A percentile compares a stretch with the other conserved stretches of the same genome.
Conservation (phyloP, 2,329 filamentous ascomycete species). For the Cladosporium phlei region DNA sequence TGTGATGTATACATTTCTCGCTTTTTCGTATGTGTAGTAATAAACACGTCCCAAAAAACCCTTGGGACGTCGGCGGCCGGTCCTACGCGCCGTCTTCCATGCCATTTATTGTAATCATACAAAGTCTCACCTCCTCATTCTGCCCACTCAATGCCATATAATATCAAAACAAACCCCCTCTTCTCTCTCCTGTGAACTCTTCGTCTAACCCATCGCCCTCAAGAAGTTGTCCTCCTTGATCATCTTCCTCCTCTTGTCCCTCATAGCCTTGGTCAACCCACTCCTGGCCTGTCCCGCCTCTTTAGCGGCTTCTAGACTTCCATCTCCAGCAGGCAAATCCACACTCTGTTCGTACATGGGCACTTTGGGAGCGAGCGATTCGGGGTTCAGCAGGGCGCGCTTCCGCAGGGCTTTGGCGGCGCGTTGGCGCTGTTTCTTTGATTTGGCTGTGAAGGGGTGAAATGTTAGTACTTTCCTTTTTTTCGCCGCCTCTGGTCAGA, state of each 20-base stretch:
- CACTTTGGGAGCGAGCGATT: constrained; percentile 58
- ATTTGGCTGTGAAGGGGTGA: constrained; percentile 65
- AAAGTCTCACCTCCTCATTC: not conserved
- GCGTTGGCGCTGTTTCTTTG: constrained; percentile 70
- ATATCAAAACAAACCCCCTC: too few species aligned
- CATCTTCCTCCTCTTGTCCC: constrained; percentile 65
- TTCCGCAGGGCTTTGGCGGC: constrained; percentile 63
- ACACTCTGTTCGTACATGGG: constrained; percentile 73
- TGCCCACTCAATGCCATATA: too few species aligned
- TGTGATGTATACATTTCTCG: too few species aligned
- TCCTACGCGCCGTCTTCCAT: too few species aligned
- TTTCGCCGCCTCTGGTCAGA: not conserved
- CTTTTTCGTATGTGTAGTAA: too few species aligned
- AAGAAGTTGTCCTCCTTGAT: constrained; percentile 87
- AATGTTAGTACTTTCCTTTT: not conserved
- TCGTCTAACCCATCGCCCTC: constrained; percentile 63
- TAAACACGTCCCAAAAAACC: too few species aligned
- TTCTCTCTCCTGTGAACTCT: too few species aligned
- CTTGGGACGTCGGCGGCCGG: too few species aligned
- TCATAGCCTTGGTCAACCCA: constrained; percentile 66
- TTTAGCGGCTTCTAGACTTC: constrained; percentile 43
- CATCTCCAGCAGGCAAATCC: constrained; percentile 59
- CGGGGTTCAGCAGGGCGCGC: constrained; percentile 61
- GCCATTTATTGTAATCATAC: not conserved
- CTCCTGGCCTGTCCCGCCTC: constrained; percentile 50